Evolutionary conservation across 257 asterid species (phyloP), one percentile per base, ranked within the genome.

Genomic region (Solanum infundibuliforme): DNA sequence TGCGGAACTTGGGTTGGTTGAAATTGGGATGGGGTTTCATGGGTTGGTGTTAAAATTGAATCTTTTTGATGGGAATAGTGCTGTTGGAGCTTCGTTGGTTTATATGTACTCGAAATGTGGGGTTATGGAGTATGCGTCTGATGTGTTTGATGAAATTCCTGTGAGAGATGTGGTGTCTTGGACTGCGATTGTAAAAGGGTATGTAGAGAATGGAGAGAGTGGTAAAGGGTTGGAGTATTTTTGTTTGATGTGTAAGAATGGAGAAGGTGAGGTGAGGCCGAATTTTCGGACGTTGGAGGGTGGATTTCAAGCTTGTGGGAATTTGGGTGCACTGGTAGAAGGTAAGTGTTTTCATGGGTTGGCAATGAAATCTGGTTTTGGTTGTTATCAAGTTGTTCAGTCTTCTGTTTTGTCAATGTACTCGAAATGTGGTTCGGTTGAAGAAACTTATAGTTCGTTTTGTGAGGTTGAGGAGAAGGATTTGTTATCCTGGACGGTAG

Each of bases 261-360:
- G 94, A 25, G 93, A 90, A 31, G 83, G 87, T 89, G 88, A 75
- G 79, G 94, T 86, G 91, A 93, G 90, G 92, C 97, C 91, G 34
- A 95, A 94, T 93, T 90, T 38, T 35, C 91, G 98, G 86, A 94
- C 98, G 3, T 83, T 96, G 43, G 98, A 93, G 89, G 99, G 98
- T 35, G 98, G 97, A 16, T 93, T 96, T 43, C 98, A 94, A 90
- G 98, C 99, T 83, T 96, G 98, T 91, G 98, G 95, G 75, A 91
- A 91, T 89, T 84, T 92, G 88, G 74, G 92, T 88, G 93, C 93
- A 41, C 88, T 95, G 87, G 55, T 71, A 31, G 94, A 90, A 90
- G 98, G 98, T 77, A 92, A 87, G 84, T 93, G 98, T 87, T 93
- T 95, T 89, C 99, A 96, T 77, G 95, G 94, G 0, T 88, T 95